A percentile compares a stretch with the other conserved stretches of the same genome.
phyloP scores from a whole-genome alignment of 768 basidiomycete genomes.

The Boletales sp. region DNA sequence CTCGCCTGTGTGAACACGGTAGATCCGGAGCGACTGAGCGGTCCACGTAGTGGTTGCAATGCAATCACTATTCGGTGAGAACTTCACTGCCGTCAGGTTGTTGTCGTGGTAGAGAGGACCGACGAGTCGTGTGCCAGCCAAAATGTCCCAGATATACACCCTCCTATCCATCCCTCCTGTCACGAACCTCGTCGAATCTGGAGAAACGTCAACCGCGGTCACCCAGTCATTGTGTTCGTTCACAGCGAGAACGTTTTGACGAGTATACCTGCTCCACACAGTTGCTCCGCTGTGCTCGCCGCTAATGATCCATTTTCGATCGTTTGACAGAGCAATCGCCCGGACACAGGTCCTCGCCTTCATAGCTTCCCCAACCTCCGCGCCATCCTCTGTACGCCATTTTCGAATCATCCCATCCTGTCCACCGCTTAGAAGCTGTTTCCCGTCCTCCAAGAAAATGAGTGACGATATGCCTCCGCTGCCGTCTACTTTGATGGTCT shows the following conservation, averaged over 20 bases:
- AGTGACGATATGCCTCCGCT: background rate
- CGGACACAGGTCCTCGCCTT: background rate
- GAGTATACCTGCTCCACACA: background rate
- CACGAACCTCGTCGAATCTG: slow-evolving; percentile 6
- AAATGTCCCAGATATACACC: slow-evolving; percentile 6
- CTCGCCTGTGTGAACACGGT: background rate
- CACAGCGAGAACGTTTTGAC: background rate
- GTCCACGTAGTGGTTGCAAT: background rate
- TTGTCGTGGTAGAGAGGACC: slow-evolving; percentile 6
- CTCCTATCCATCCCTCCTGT: background rate
- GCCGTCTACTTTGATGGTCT: too few relatives aligned
- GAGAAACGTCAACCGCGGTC: background rate
- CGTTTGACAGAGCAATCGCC: background rate
- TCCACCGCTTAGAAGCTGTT: background rate
- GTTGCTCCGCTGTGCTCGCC: background rate
- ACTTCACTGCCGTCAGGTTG: background rate
- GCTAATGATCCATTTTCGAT: background rate
- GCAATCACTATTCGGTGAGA: slow-evolving; percentile 5
- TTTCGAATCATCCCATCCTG: background rate
- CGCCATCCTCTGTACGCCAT: background rate
- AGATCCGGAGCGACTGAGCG: slow-evolving; percentile 4
- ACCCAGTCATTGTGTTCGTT: background rate
- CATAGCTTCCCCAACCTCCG: background rate
- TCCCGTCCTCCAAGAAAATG: background rate
- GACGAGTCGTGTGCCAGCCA: background rate